These are phyloP conservation scores for Lactifluus rugatus DNA, from an alignment of 768 basidiomycete species.

Conservation along the genomic window DNA sequence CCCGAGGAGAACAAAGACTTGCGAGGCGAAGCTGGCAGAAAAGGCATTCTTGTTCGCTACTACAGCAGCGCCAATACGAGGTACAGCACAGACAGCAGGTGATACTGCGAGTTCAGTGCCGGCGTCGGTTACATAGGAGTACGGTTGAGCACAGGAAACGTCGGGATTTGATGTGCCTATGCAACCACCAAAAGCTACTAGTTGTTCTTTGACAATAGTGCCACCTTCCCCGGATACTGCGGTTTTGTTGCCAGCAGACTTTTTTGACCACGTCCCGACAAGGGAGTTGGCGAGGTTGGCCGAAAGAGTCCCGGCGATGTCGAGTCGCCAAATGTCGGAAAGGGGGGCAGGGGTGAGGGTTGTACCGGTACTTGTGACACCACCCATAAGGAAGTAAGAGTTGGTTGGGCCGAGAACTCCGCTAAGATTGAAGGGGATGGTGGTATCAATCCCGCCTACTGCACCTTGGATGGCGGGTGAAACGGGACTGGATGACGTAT, in stretches of 20 bases:
- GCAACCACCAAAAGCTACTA: slow-evolving; percentile 59
- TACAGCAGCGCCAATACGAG: slow-evolving; percentile 48
- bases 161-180: slow-evolving; percentile 31
- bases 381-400: slow-evolving; percentile 68
- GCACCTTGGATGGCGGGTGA: slow-evolving; percentile 59
- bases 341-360: slow-evolving; percentile 32
- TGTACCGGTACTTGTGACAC: slow-evolving; percentile 36
- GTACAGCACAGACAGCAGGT: slow-evolving; percentile 48
- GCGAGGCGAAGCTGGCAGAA: slow-evolving; percentile 48
- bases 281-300: slow-evolving; percentile 49
- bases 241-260: slow-evolving; percentile 34
- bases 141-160: slow-evolving; percentile 47
- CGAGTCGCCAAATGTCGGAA: slow-evolving; percentile 62
- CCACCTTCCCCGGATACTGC: slow-evolving; percentile 44
- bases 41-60: slow-evolving; percentile 49
- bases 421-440: slow-evolving; percentile 32
- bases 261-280: slow-evolving; percentile 50
- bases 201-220: slow-evolving; percentile 41
- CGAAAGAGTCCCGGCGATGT: slow-evolving; percentile 60
- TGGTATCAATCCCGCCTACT: slow-evolving; percentile 58
- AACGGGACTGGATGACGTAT: slow-evolving; percentile 32
- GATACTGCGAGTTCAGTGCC: slow-evolving; percentile 36
- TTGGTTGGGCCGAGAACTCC: slow-evolving; percentile 49
- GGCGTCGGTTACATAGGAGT: slow-evolving; percentile 53
- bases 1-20: slow-evolving; percentile 63